Evolutionary conservation across 1,284 basidiomycete genomes (phyloP).

Genomic region (Laetiporus sulphureus): DNA sequence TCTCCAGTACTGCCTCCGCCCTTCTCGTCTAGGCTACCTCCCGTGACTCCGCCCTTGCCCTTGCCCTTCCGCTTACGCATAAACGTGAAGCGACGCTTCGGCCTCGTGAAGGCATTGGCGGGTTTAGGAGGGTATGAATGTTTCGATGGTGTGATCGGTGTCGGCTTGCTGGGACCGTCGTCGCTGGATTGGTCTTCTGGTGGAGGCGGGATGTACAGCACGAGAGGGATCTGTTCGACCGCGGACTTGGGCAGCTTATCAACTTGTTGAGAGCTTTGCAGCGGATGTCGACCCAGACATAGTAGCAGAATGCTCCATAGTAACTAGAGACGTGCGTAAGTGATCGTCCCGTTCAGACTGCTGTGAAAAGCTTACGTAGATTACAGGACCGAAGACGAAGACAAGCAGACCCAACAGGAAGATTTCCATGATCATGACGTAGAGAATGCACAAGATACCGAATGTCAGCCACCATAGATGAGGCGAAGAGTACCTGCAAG

Average conservation of each 20-base stretch:
- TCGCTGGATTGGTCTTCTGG: conserved; percentile 38
- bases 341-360: conserved; percentile 8
- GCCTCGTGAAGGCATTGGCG: conserved; percentile 15
- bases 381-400: conserved; percentile 68
- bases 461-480: conserved; percentile 82
- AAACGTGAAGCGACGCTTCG: conserved; percentile 45
- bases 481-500: conserved; percentile 63
- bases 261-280: conserved; percentile 63
- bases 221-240: conserved; percentile 73
- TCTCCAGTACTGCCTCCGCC: conserved; percentile 13
- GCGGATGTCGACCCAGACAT: conserved; percentile 67
- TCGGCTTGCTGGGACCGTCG: conserved; percentile 21
- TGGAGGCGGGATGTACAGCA: conserved; percentile 75
- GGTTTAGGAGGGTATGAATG: conserved; percentile 55
- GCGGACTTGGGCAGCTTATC: conserved; percentile 61
- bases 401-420: conserved; percentile 64
- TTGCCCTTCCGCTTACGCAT: conserved; percentile 22
- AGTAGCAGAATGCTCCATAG: conserved; percentile 71
- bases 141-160: conserved; percentile 35
- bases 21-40: conserved; percentile 13
- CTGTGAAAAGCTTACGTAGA: conserved; percentile 51
- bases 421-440: conserved; percentile 68
- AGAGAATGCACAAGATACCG: conserved; percentile 71
- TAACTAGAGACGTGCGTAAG: conserved; percentile 36
- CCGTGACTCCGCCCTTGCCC: conserved; percentile 3